A percentile compares a stretch with the other conserved stretches of the same genome.
Evolutionary conservation across 2,329 filamentous ascomycete species (phyloP).

Genomic region (Ophiostoma sp.): DNA sequence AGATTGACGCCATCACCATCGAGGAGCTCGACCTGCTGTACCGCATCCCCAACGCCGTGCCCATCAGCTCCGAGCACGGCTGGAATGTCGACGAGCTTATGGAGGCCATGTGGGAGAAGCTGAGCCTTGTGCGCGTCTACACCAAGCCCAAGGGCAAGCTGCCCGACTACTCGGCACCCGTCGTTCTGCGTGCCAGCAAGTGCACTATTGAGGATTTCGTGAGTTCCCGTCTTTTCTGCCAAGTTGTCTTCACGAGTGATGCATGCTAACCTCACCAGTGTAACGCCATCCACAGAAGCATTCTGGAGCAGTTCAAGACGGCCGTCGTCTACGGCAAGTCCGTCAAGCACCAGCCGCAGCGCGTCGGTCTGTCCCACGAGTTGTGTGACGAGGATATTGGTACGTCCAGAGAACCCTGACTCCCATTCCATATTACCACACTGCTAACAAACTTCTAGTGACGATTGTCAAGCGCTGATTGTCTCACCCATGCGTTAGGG

Average conservation of each 20-base stretch:
- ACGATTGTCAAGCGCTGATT: conserved; percentile 67
- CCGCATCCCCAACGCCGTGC: conserved; percentile 93
- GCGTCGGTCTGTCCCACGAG: conserved; percentile 87
- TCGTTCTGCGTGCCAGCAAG: conserved; percentile 78
- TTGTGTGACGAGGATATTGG: conserved; percentile 96
- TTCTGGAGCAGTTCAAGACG: conserved; percentile 91
- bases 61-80: conserved; percentile 94
- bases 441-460: conserved; percentile 42
- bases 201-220: conserved; percentile 98
- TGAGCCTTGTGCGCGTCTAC: conserved; percentile 88
- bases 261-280: conserved; percentile 59
- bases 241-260: background rate
- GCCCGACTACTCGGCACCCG: conserved; percentile 88
- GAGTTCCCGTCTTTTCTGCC: conserved; percentile 46
- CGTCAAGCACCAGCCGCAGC: conserved; percentile 97
- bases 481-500: background rate
- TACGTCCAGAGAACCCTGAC: conserved; percentile 53
- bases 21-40: conserved; percentile 96
- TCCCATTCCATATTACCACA: background rate
- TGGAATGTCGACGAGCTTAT: conserved; percentile 98
- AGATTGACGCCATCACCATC: conserved; percentile 97
- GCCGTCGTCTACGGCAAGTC: conserved; percentile 97
- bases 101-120: conserved; percentile 96
- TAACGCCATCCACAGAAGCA: conserved; percentile 94
- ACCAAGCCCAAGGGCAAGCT: conserved; percentile 96